Base-by-base conservation (phyloP, 169 alveolate genomes). In the Eimeria brunetti region DNA sequence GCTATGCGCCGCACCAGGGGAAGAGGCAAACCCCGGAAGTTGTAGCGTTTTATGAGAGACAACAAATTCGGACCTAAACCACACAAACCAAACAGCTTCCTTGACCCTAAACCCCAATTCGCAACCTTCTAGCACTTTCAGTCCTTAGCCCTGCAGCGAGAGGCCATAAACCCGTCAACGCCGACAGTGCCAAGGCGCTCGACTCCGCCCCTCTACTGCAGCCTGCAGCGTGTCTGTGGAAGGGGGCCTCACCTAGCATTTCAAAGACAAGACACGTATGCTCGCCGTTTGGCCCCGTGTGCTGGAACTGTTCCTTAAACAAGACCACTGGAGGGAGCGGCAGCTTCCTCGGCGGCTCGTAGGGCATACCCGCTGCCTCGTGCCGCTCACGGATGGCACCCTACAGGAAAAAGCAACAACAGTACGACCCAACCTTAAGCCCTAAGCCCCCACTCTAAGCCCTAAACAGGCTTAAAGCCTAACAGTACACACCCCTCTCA, bases 181-280 rank as follows among this genome's bases (percentile, higher is more conserved):
- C 69, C 33, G 11, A 14, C 69, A 18, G 67, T 18, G 0, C 67
- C 67, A 58, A 12, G 18, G 12, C 73, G 38, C 27, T n/a, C 73
- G 16, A 5, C 73, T 62, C 73, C 38, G 16, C 73, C 41, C 41
- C 41, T 27, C 41, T 12, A 1, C n/a, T 22, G 41, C 73, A 24
- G 38, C 73, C 14, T 20, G 73, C 73, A 27, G 41, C 18, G 16
- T 6, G 83, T 30, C 2, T 9, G 22, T 3, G 16, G 33, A 30
- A 22, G 14, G 64, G 41, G 27, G 38, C 41, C 96, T 49, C 46
- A 11, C 99, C 99, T 97, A 99, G 97, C 60, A 98, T 98, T 96
- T 99, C 99, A 97, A 99, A 99, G 20, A 99, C 99, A 98, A 99
- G 98, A 88, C 99, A 99, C 89, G 99, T 98, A 96, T 99, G 99